Percentiles rank a stretch among this genome's conserved stretches.
These are phyloP conservation scores for Yamadazyma conglobata DNA, from an alignment of 1,139 yeast genomes.

Conservation along the genomic window DNA sequence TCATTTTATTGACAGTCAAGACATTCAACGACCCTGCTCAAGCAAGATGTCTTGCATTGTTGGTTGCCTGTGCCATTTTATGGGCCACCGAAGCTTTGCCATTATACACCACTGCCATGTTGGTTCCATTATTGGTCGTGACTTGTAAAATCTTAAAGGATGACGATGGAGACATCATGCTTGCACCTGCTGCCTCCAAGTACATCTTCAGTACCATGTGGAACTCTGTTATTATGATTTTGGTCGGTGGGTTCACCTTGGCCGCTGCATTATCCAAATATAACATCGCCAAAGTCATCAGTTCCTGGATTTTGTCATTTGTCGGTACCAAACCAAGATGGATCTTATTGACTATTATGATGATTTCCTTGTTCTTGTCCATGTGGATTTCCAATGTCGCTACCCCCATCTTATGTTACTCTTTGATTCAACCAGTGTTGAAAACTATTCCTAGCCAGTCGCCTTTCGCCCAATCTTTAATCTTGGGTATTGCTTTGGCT, in stretches of 20 bases:
- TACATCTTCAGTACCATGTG: conserved; percentile 62
- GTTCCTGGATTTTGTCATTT: conserved; percentile 59
- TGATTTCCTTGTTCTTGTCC: conserved; percentile 63
- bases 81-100: conserved; percentile 87
- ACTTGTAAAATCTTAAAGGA: conserved; percentile 55
- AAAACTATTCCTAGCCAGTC: conserved; percentile 78
- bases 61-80: conserved; percentile 71
- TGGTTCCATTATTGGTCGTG: conserved; percentile 59
- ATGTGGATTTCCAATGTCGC: conserved; percentile 84
- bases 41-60: conserved; percentile 74
- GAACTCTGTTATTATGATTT: conserved; percentile 68
- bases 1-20: conserved; percentile 48
- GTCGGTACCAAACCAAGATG: conserved; percentile 68
- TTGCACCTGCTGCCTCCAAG: conserved; percentile 51
- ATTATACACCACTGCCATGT: conserved; percentile 60
- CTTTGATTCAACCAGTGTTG: conserved; percentile 69
- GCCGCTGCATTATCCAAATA: conserved; percentile 73
- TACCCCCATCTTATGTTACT: conserved; percentile 70
- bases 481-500: conserved; percentile 87
- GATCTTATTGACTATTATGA: conserved; percentile 62
- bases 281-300: conserved; percentile 63
- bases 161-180: conserved; percentile 53
- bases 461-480: conserved; percentile 75
- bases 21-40: conserved; percentile 70
- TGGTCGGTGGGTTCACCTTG: conserved; percentile 69